These are phyloP conservation scores for Chalciporus piperatus DNA, from an alignment of 768 basidiomycete genomes.

Conservation along the genomic window DNA sequence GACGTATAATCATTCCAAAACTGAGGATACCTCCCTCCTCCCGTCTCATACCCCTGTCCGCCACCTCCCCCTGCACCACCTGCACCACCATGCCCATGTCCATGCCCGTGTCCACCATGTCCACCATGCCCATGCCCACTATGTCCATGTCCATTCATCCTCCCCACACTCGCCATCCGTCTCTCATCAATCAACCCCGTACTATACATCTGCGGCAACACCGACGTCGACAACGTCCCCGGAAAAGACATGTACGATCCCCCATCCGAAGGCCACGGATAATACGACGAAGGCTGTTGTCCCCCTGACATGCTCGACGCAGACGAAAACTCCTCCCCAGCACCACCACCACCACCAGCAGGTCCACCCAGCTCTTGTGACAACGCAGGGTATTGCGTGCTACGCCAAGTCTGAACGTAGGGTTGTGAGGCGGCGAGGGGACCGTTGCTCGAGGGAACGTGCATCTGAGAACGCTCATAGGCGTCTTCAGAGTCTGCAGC, in stretches of 20 bases:
- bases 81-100: constrained; percentile 5
- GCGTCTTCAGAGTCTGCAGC: constrained; percentile 39
- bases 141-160: constrained; percentile 9
- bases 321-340: constrained; percentile 12
- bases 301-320: constrained; percentile 1
- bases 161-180: constrained; percentile 19
- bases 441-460: constrained; percentile 1
- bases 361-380: neutral
- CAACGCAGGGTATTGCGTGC: constrained; percentile 19
- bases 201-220: constrained; percentile 73
- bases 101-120: constrained; percentile 17
- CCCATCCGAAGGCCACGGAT: constrained; percentile 45
- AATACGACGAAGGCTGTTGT: constrained; percentile 31
- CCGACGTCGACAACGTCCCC: constrained; percentile 62
- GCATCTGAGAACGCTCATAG: constrained; percentile 22
- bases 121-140: neutral
- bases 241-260: constrained; percentile 36
- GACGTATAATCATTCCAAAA: constrained; percentile 57
- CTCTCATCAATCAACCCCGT: constrained; percentile 63
- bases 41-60: constrained; percentile 21
- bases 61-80: constrained; percentile 1
- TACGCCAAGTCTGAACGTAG: constrained; percentile 30
- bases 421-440: constrained; percentile 12
- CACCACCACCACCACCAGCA: neutral
- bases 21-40: constrained; percentile 43